These are phyloP conservation scores for Chalciporus piperatoides DNA, from an alignment of 1,284 basidiomycete species.

Conservation along the genomic window DNA sequence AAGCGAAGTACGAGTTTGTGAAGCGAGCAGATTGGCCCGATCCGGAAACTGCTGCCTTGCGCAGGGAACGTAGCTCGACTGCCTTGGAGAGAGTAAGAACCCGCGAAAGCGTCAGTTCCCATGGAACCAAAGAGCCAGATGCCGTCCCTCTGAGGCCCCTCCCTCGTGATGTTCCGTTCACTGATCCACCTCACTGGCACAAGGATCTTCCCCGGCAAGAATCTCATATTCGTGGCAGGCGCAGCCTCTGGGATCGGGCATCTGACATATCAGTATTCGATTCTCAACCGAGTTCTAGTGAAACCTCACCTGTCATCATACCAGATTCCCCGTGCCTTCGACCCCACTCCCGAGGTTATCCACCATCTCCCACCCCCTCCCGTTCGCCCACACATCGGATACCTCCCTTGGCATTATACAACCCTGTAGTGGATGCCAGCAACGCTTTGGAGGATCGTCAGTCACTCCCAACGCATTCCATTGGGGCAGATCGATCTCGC, in stretches of 20 bases:
- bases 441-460: constrained; percentile 1
- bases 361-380: constrained; percentile 51
- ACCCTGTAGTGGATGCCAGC: constrained; percentile 10
- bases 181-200: constrained; percentile 49
- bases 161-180: constrained; percentile 38
- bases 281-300: constrained; percentile 19
- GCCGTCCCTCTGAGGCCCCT: constrained; percentile 33
- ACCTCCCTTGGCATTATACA: constrained; percentile 32
- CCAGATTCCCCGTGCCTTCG: constrained; percentile 37
- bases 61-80: constrained; percentile 62
- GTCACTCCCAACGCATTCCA: constrained; percentile 12
- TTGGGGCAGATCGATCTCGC: constrained; percentile 7
- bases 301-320: constrained; percentile 17
- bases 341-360: constrained; percentile 42
- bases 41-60: constrained; percentile 61
- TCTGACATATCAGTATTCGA: constrained; percentile 36
- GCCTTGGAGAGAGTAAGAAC: constrained; percentile 52
- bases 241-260: constrained; percentile 43
- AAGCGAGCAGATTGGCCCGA: constrained; percentile 80
- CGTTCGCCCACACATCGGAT: constrained; percentile 40
- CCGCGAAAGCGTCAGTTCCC: constrained; percentile 42
- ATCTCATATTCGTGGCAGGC: constrained; percentile 49
- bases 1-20: constrained; percentile 73
- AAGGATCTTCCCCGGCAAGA: constrained; percentile 45
- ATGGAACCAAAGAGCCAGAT: constrained; percentile 35